These are phyloP conservation scores for Starmera quercuum DNA, from an alignment of 805 yeast species.

Conservation along the genomic window DNA sequence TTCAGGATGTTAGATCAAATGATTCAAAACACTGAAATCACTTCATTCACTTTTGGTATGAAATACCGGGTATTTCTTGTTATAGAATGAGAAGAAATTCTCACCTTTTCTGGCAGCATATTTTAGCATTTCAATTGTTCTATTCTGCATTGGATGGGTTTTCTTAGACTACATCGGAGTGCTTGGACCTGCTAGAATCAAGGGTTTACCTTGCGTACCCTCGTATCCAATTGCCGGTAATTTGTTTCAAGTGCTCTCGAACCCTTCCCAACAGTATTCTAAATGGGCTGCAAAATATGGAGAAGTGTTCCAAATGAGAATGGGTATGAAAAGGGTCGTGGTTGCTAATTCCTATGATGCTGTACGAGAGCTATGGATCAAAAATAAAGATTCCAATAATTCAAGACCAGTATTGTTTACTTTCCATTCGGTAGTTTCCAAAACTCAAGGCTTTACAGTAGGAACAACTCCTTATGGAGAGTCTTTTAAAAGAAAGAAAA, in stretches of 20 bases:
- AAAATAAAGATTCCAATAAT: constrained; percentile 42
- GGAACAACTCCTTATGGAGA: constrained; percentile 58
- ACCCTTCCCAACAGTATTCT: constrained; percentile 43
- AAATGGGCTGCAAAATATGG: constrained; percentile 38
- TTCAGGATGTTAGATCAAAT: no score
- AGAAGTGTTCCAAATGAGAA: constrained; percentile 50
- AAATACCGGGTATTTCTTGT: no score
- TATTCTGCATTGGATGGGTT: background rate
- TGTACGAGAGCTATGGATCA: constrained; percentile 45
- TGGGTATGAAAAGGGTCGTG: constrained; percentile 50
- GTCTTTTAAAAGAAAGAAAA: constrained; percentile 39
- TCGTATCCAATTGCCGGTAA: constrained; percentile 47
- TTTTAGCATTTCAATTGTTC: background rate
- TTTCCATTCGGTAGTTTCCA: constrained; percentile 55
- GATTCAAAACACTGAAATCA: no score
- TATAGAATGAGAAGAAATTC: background rate
- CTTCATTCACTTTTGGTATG: no score
- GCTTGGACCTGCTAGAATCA: constrained; percentile 23
- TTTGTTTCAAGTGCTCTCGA: constrained; percentile 31
- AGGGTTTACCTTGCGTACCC: constrained; percentile 35
- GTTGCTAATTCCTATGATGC: constrained; percentile 62
- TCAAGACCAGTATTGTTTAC: constrained; percentile 64
- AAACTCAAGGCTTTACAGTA: constrained; percentile 49
- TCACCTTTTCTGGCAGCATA: background rate
- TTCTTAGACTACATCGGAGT: constrained; percentile 15